A percentile compares a stretch with the other conserved stretches of the same genome.
These are phyloP conservation scores for Tetrapisispora arboricola DNA, from an alignment of 805 yeast genomes.

Conservation along the genomic window DNA sequence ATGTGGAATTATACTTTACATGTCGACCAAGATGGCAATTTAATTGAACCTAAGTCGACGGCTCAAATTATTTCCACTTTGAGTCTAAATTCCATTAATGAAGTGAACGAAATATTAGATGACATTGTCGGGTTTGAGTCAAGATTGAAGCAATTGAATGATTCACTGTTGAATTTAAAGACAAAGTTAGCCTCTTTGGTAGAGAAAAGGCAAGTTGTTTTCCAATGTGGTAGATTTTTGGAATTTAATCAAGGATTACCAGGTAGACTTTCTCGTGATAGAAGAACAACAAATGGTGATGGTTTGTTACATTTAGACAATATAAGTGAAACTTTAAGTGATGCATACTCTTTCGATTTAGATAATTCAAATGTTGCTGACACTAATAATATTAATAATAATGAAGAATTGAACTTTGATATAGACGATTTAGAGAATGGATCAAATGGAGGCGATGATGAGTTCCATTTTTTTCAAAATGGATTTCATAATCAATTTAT, in stretches of 20 bases:
- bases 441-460: slow-evolving; percentile 10
- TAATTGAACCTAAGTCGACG: slow-evolving; percentile 12
- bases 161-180: slow-evolving; percentile 54
- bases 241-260: slow-evolving; percentile 29
- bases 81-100: slow-evolving; percentile 28
- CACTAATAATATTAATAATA: slow-evolving; percentile 3
- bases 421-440: slow-evolving; percentile 1
- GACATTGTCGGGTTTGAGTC: slow-evolving; percentile 60
- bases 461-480: slow-evolving; percentile 32
- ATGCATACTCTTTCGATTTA: slow-evolving; percentile 18
- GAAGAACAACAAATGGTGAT: slow-evolving; percentile 19
- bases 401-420: neutral
- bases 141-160: slow-evolving; percentile 60
- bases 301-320: slow-evolving; percentile 3
- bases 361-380: slow-evolving; percentile 6
- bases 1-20: slow-evolving; percentile 29
- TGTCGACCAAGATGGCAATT: slow-evolving; percentile 21
- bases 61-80: slow-evolving; percentile 13
- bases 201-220: slow-evolving; percentile 59
- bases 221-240: slow-evolving; percentile 40
- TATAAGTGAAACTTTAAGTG: slow-evolving; percentile 19
- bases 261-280: slow-evolving; percentile 18
- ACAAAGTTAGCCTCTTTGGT: slow-evolving; percentile 52
- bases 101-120: slow-evolving; percentile 48
- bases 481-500: slow-evolving; percentile 27